These are phyloP conservation scores for Chlorella sp. DNA, from an alignment of 139 green algal genomes.

Conservation along the genomic window DNA sequence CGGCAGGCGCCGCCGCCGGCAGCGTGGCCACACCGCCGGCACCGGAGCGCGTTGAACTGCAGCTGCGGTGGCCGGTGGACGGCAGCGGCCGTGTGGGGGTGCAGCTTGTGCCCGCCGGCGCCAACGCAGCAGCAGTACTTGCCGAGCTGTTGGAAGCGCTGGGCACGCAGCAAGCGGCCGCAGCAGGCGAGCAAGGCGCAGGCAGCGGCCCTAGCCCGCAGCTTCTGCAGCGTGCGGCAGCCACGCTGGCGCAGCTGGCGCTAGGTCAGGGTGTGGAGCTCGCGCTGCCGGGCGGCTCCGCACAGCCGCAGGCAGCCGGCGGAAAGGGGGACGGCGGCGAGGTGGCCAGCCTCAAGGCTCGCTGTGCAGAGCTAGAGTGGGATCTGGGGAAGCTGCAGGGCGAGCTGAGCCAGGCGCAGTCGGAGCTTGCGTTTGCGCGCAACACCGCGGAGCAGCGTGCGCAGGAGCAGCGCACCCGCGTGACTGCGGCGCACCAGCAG, in stretches of 20 bases:
- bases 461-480: slow-evolving; percentile 17
- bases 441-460: background rate
- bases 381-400: slow-evolving; percentile 14
- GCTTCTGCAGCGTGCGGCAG: slow-evolving; percentile 16
- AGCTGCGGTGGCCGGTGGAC: background rate
- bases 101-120: background rate
- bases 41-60: background rate
- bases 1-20: slow-evolving; percentile 1
- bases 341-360: slow-evolving; percentile 12
- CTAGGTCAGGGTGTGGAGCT: background rate
- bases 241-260: background rate
- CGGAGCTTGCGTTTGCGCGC: slow-evolving; percentile 9
- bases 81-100: background rate
- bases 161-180: background rate
- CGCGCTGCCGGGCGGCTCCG: background rate
- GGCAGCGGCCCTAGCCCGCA: background rate
- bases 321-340: background rate
- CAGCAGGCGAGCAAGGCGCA: slow-evolving; percentile 2
- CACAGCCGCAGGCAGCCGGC: background rate
- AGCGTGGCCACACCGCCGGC: slow-evolving; percentile 2
- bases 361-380: slow-evolving; percentile 6
- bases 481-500: slow-evolving; percentile 29
- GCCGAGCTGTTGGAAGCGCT: background rate
- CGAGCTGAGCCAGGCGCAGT: slow-evolving; percentile 10
- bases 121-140: background rate